Evolutionary conservation across 106 monocot species (phyloP).

Genomic region (Platanthera guangdongensis): DNA sequence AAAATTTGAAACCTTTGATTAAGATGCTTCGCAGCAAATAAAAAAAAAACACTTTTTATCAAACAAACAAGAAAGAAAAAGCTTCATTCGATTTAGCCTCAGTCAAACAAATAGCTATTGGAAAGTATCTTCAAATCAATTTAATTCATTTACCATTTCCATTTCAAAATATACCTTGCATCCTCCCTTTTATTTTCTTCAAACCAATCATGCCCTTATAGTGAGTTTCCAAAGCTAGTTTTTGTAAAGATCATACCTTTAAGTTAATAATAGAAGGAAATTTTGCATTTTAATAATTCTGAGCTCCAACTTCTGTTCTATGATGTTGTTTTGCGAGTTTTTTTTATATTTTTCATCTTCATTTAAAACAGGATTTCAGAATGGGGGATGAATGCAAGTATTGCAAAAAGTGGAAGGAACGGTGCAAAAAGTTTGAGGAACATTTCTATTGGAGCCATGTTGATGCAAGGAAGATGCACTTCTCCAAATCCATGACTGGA

Average conservation of each 20-base stretch:
- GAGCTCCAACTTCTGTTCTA: neutral
- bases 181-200: too few species aligned
- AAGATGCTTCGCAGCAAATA: too few species aligned
- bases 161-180: too few species aligned
- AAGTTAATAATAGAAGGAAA: neutral
- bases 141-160: too few species aligned
- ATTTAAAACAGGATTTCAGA: neutral
- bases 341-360: neutral
- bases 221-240: neutral
- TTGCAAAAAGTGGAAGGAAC: constrained; percentile 7
- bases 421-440: constrained; percentile 6
- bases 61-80: too few species aligned
- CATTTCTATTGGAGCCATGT: constrained; percentile 11
- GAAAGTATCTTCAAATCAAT: too few species aligned
- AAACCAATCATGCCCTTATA: neutral
- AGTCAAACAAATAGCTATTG: too few species aligned
- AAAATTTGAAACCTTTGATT: too few species aligned
- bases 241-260: neutral
- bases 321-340: constrained; percentile 3
- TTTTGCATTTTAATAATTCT: neutral
- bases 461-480: constrained; percentile 5
- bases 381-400: constrained; percentile 2
- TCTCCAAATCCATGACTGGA: constrained; percentile 6
- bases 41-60: too few species aligned
- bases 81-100: too few species aligned